A percentile compares a stretch with the other conserved stretches of the same genome.
Evolutionary conservation across 345 rosid genomes (phyloP).

Genomic region (Stellera chamaejasme): DNA sequence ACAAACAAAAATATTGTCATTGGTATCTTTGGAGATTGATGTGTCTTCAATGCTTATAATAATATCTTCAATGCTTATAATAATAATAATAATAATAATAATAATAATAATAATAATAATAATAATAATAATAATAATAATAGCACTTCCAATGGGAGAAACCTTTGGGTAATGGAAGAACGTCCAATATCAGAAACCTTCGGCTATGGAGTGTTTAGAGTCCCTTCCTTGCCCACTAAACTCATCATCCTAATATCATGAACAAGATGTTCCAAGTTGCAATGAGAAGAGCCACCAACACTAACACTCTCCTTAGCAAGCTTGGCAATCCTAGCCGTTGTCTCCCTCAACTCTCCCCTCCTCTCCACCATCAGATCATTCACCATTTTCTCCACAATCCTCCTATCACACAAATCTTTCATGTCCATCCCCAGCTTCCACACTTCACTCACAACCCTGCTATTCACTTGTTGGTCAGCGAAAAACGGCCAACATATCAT

Average conservation of each 20-base stretch:
- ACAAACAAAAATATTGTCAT: too few species aligned
- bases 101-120: too few species aligned
- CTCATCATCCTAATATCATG: conserved; percentile 23
- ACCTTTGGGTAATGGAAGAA: too few species aligned
- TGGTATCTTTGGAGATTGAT: too few species aligned
- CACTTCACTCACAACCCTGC: conserved; percentile 28
- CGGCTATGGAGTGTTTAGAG: too few species aligned
- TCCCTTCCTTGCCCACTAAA: too few species aligned
- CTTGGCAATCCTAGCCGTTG: conserved; percentile 18
- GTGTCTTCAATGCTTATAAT: too few species aligned
- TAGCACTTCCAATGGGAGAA: too few species aligned
- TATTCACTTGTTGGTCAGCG: conserved; percentile 34
- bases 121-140: too few species aligned
- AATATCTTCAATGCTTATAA: too few species aligned
- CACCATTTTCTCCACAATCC: conserved; percentile 34
- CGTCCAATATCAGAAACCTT: too few species aligned
- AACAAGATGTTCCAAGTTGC: conserved; percentile 23
- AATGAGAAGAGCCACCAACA: conserved; percentile 32
- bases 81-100: too few species aligned
- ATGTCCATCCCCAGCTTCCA: conserved; percentile 42
- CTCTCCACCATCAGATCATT: conserved; percentile 33
- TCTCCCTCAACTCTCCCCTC: conserved; percentile 22
- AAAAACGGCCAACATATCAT: conserved; percentile 44
- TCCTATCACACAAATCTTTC: conserved; percentile 39
- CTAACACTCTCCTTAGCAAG: conserved; percentile 17